phyloP scores from a whole-genome alignment of 1,284 basidiomycete genomes.

The Ganoderma lucidum region DNA sequence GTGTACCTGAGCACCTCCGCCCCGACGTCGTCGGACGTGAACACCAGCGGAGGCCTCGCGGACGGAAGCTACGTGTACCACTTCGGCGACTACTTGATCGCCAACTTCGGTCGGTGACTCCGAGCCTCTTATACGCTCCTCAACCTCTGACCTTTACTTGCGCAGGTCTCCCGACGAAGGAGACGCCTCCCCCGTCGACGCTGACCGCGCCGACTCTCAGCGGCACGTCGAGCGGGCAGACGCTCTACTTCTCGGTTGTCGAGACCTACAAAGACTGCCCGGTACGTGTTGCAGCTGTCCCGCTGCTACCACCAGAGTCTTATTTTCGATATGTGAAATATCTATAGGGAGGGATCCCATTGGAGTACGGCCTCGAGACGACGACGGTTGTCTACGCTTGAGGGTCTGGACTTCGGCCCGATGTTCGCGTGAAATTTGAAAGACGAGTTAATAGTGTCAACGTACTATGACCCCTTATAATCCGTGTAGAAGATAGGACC shows the following conservation, averaged over 20 bases:
- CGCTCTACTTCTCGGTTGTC: conserved; percentile 28
- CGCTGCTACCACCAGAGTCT: not conserved
- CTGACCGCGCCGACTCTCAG: conserved; percentile 16
- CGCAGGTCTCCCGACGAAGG: conserved; percentile 21
- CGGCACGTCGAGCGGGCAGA: conserved; percentile 12
- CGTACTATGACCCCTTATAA: not conserved
- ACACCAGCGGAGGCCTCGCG: conserved; percentile 26
- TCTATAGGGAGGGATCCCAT: conserved; percentile 22
- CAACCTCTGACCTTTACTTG: not conserved
- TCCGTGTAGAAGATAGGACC: not conserved
- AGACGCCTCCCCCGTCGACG: conserved; percentile 23
- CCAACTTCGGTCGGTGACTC: conserved; percentile 33
- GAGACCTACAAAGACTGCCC: conserved; percentile 30
- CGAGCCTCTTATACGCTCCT: not conserved
- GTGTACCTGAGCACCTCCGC: conserved; percentile 32
- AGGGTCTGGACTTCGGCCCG: not conserved
- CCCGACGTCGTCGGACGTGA: conserved; percentile 27
- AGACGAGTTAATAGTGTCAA: not conserved
- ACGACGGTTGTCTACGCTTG: conserved; percentile 28
- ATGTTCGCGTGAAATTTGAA: not conserved
- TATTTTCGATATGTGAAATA: not conserved
- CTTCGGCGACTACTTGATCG: conserved; percentile 34
- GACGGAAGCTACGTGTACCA: conserved; percentile 32
- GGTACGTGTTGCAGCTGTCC: conserved; percentile 12
- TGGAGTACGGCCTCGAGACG: conserved; percentile 33